These are phyloP conservation scores for Pseudonitzschia multiseries DNA, from an alignment of 108 stramenopile species.

Conservation along the genomic window DNA sequence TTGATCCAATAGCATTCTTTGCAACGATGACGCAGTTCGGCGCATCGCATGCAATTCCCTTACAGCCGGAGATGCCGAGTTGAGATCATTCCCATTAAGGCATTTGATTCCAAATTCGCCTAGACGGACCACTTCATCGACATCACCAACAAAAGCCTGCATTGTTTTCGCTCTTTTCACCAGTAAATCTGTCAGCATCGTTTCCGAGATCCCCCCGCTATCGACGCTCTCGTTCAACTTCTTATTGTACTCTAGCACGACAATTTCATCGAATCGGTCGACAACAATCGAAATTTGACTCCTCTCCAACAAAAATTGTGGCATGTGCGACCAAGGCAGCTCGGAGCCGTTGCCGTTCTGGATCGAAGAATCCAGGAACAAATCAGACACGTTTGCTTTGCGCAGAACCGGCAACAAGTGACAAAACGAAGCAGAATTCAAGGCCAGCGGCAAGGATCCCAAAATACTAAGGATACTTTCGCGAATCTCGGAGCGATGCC, in stretches of 20 bases:
- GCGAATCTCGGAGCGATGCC: slow-evolving; percentile 44
- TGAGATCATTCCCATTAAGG: neutral
- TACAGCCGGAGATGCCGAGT: neutral
- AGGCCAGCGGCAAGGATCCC: slow-evolving; percentile 43
- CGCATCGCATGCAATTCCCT: slow-evolving; percentile 19
- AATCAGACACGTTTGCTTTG: slow-evolving; percentile 1
- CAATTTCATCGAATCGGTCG: slow-evolving; percentile 22
- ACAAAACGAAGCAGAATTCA: slow-evolving; percentile 44
- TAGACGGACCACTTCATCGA: slow-evolving; percentile 10
- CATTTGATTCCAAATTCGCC: slow-evolving; percentile 23
- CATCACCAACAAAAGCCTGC: slow-evolving; percentile 32
- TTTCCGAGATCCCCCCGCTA: neutral
- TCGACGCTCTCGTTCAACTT: neutral
- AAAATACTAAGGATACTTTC: slow-evolving; percentile 39
- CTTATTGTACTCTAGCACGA: slow-evolving; percentile 29
- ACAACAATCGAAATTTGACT: slow-evolving; percentile 7
- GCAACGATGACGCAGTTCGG: slow-evolving; percentile 20
- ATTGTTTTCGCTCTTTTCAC: slow-evolving; percentile 36
- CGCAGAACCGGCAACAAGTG: slow-evolving; percentile 53
- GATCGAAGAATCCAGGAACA: slow-evolving; percentile 20
- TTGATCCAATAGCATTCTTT: slow-evolving; percentile 19
- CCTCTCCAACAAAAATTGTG: slow-evolving; percentile 26
- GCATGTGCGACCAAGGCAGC: slow-evolving; percentile 39
- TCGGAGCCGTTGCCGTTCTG: slow-evolving; percentile 5
- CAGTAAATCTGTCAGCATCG: slow-evolving; percentile 39